Evolutionary conservation across 2,329 filamentous ascomycete genomes (phyloP).

Genomic region (Plenodomus tracheiphilus): DNA sequence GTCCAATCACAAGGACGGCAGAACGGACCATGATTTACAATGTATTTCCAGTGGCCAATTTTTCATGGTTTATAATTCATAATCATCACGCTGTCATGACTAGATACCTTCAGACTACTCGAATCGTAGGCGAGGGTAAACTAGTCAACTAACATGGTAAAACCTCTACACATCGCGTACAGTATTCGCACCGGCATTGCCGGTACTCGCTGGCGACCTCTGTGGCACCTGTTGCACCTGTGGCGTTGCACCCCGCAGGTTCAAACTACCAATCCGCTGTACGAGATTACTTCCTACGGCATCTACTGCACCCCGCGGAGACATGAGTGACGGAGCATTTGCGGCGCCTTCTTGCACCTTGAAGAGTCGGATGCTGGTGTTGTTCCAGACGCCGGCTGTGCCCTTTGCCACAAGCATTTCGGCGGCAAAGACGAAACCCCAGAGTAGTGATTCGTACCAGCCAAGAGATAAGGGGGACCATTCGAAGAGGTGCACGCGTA

Average conservation of each 20-base stretch:
- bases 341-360: conserved; percentile 83
- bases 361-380: conserved; percentile 85
- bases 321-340: conserved; percentile 77
- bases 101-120: too few species aligned
- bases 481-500: conserved; percentile 86
- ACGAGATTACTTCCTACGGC: conserved; percentile 90
- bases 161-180: conserved; percentile 44
- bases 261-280: conserved; percentile 80
- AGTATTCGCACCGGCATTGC: conserved; percentile 26
- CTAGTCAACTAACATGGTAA: too few species aligned
- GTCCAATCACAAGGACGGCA: too few species aligned
- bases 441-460: conserved; percentile 94
- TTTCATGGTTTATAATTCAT: conserved; percentile 9
- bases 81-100: neutral
- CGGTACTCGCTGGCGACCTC: conserved; percentile 17
- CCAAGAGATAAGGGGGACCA: conserved; percentile 89
- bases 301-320: conserved; percentile 87
- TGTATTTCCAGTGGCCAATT: conserved; percentile 6
- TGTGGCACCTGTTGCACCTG: conserved; percentile 26
- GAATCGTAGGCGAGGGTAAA: too few species aligned
- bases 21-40: too few species aligned
- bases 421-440: conserved; percentile 88
- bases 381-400: conserved; percentile 91
- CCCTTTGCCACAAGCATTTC: conserved; percentile 88
- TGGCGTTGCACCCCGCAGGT: conserved; percentile 58